These are phyloP conservation scores for Isoetes engelmannii DNA, from an alignment of 83 land plant genomes.

Conservation along the genomic window DNA sequence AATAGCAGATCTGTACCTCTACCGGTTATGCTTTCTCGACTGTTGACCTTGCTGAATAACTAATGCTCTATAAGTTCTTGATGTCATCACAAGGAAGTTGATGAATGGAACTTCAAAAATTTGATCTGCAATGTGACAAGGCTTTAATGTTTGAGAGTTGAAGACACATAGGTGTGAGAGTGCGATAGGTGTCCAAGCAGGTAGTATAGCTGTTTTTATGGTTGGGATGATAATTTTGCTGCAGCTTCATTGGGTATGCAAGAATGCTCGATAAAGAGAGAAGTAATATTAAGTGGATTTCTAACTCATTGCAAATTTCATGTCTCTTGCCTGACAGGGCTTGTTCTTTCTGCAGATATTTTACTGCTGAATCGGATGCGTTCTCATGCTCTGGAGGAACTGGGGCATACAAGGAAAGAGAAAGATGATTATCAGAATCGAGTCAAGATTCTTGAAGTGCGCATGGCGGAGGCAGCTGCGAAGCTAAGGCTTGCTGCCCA, in stretches of 20 bases:
- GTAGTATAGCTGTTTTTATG: neutral
- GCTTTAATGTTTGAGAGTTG: neutral
- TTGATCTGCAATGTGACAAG: no score
- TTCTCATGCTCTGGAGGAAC: constrained; percentile 62
- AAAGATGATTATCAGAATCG: constrained; percentile 61
- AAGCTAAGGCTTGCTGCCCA: constrained; percentile 53
- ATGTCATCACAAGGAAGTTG: no score
- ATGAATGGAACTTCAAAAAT: no score
- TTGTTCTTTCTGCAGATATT: constrained; percentile 45
- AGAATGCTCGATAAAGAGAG: neutral
- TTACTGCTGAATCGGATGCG: constrained; percentile 83
- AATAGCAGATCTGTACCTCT: no score
- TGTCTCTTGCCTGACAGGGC: neutral
- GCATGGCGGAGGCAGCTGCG: constrained; percentile 77
- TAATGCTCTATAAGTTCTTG: no score
- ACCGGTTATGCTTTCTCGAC: no score
- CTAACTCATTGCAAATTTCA: neutral
- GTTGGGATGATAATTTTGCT: neutral
- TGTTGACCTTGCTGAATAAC: no score
- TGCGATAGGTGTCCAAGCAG: neutral
- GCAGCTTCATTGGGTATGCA: neutral
- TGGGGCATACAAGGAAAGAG: constrained; percentile 59
- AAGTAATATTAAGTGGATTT: constrained; percentile 6
- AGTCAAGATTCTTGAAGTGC: constrained; percentile 51
- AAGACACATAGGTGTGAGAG: neutral